Base-by-base conservation (phyloP, 2,329 filamentous ascomycete species). In the Dendrostoma leiphaemia region DNA sequence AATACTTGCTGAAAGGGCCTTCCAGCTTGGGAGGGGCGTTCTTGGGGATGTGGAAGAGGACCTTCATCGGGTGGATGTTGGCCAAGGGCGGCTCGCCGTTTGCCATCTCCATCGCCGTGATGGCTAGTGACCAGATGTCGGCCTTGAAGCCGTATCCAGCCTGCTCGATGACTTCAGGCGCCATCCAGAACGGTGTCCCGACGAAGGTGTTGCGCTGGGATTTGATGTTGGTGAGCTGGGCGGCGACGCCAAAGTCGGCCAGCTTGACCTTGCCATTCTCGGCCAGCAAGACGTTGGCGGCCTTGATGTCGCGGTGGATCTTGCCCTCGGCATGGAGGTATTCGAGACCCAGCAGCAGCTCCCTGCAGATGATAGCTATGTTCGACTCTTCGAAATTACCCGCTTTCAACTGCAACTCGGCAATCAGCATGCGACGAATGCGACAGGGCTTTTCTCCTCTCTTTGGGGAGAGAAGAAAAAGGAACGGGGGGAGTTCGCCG, bases 191-290 rank as follows among this genome's bases (percentile, higher is more conserved):
- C 0, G 94, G 94, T 0, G 93, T 97, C 19, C 94, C 94, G 19
- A 99, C 94, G 66, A 99, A 97, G 0, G 94, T 99, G 71, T 97
- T 93, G 51, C 94, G 85, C 70, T 97, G 91, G 2, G 93, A 97
- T 73, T 97, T 97, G 74, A 97, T 96, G 68, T 97, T 96, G 58
- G 91, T 96, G 64, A 99, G 79, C 70, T 99, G 94, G 28, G 94
- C 93, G 7, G 94, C 94, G 38, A 99, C 94, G 56, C 94, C 94
- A 67, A 99, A 99, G 72, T 99, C 93, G 37, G 93, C 93, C 62
- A 97, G 79, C 77, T 97, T 97, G 69, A 97, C 93, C 67, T 90
- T 92, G 65, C 93, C 93, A 4, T 82, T 80, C 62, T 93, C 88
- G 0, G 91, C 94, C n/a, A 97, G 80, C n/a, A 97, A 80, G 29